These are phyloP conservation scores for Jacaranda copaia DNA, from an alignment of 257 asterid genomes.

Conservation along the genomic window DNA sequence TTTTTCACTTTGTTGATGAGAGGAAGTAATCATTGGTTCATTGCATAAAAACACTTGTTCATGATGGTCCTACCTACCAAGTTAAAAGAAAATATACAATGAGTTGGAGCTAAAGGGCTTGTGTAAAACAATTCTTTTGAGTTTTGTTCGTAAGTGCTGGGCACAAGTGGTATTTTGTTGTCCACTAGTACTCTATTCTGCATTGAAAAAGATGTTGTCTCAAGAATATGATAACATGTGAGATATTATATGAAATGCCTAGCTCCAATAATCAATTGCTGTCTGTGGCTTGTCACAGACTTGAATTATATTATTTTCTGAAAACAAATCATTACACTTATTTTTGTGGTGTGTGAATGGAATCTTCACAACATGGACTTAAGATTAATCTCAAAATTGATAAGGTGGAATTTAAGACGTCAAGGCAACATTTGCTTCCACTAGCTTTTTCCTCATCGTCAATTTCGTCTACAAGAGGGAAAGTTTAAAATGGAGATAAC, in stretches of 20 bases:
- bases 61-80: neutral
- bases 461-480: neutral
- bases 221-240: neutral
- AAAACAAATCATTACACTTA: neutral
- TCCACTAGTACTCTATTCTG: neutral
- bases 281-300: neutral
- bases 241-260: neutral
- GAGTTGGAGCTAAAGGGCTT: neutral
- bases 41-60: neutral
- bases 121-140: neutral
- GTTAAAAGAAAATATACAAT: constrained; percentile 20
- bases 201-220: neutral
- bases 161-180: neutral
- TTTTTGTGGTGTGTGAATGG: neutral
- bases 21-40: neutral
- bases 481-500: neutral
- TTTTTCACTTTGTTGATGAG: neutral
- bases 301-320: neutral
- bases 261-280: neutral
- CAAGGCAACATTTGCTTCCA: neutral
- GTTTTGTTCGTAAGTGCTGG: neutral
- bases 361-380: neutral
- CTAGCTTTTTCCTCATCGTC: no score
- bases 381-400: neutral
- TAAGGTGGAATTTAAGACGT: neutral